Evolutionary conservation across 352 stramenopile species (phyloP).

Genomic region (Thalassiosira pacifica): DNA sequence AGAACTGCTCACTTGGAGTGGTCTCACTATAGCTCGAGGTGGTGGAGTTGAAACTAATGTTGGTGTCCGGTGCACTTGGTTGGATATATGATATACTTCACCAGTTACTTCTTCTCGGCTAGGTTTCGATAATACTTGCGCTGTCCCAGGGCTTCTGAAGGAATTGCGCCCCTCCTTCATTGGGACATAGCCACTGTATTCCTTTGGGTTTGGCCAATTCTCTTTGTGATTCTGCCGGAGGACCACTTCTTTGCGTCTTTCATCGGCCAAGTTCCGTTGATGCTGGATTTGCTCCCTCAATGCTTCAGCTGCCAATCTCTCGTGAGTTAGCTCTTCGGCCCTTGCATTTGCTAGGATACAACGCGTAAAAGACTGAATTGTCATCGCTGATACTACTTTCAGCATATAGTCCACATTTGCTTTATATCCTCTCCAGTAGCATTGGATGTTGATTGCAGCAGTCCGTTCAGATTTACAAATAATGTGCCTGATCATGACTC

Average conservation of each 20-base stretch:
- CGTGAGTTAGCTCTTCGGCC: slow-evolving; percentile 1
- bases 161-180: not conserved
- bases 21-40: not conserved
- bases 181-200: not conserved
- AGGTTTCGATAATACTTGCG: not conserved
- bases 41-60: not conserved
- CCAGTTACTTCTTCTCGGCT: not conserved
- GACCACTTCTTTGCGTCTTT: not conserved
- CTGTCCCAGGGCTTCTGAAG: not conserved
- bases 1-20: not conserved
- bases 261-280: not conserved
- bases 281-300: slow-evolving; percentile 6
- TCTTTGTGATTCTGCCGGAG: not conserved
- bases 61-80: not conserved
- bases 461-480: slow-evolving; percentile 50
- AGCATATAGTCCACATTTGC: slow-evolving; percentile 56
- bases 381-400: slow-evolving; percentile 55
- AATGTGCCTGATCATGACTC: slow-evolving; percentile 48
- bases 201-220: not conserved
- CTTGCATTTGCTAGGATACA: slow-evolving; percentile 15
- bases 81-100: not conserved
- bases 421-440: slow-evolving; percentile 73
- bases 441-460: slow-evolving; percentile 74
- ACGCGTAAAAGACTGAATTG: slow-evolving; percentile 70
- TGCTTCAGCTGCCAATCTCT: slow-evolving; percentile 2